Evolutionary conservation across 2,329 filamentous ascomycete genomes (phyloP).

Genomic region (Colletotrichum caudatum): DNA sequence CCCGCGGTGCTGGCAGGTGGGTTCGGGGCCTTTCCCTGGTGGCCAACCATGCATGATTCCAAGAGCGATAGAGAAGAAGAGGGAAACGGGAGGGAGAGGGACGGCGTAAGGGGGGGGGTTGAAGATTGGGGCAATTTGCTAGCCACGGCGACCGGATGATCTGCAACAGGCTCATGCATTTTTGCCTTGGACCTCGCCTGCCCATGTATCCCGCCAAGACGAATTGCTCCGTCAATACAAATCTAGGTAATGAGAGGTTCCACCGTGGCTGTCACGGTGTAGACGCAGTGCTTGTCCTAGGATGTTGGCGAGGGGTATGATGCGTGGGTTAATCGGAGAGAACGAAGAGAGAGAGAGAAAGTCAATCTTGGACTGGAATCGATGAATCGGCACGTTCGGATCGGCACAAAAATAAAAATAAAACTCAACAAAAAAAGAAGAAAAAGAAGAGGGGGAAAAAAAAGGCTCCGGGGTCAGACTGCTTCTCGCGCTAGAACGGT

Average conservation of each 20-base stretch:
- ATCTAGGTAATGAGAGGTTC: not conserved
- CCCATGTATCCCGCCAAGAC: not conserved
- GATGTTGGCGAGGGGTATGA: no score
- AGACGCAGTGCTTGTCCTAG: slow-evolving; percentile 17
- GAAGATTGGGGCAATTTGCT: not conserved
- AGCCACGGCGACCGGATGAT: slow-evolving; percentile 12
- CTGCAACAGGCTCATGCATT: slow-evolving; percentile 16
- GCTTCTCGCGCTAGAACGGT: not conserved
- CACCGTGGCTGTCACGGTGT: slow-evolving; percentile 25
- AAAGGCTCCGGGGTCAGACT: no score
- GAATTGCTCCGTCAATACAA: slow-evolving; percentile 1
- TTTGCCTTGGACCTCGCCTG: slow-evolving; percentile 9
- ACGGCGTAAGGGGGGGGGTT: not conserved
- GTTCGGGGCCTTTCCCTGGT: not conserved
- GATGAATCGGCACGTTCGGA: not conserved
- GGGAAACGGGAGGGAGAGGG: no score
- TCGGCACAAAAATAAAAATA: not conserved
- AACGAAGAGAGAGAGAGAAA: no score
- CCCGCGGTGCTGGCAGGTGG: slow-evolving; percentile 6
- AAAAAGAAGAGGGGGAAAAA: no score
- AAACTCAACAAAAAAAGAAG: no score
- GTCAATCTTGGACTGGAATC: not conserved
- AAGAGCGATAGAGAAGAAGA: no score
- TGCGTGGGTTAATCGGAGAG: no score
- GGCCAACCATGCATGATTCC: not conserved